A percentile compares a stretch with the other conserved stretches of the same genome.
phyloP scores from a whole-genome alignment of 345 rosid species.

The Trapa incisa region DNA sequence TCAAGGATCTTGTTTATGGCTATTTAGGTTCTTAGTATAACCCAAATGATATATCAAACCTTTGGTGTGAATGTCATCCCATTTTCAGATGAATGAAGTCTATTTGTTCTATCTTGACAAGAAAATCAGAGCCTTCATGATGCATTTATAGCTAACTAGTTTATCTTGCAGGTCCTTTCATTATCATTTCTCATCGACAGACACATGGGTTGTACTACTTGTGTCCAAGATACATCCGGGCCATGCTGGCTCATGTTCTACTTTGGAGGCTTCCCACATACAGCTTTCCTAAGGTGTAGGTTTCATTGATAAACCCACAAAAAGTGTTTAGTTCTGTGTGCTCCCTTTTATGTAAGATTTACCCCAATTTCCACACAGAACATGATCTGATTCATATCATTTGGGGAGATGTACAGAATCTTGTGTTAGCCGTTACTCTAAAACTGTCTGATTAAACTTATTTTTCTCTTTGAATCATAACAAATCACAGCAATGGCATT shows the following conservation, averaged over 20 bases:
- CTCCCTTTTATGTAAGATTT: not conserved
- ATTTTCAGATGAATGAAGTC: not conserved
- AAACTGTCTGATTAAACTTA: not conserved
- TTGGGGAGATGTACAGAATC: not conserved
- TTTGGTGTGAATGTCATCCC: not conserved
- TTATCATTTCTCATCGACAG: not conserved
- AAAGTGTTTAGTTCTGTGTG: not conserved
- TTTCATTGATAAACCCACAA: not conserved
- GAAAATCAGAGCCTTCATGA: not conserved
- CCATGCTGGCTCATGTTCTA: not conserved
- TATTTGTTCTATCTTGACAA: not conserved
- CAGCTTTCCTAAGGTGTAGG: not conserved
- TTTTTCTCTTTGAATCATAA: not conserved
- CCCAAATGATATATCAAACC: not conserved
- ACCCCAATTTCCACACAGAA: not conserved
- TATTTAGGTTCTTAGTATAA: not conserved
- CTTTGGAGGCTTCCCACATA: not conserved
- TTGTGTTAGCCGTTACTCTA: not conserved
- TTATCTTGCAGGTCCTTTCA: not conserved
- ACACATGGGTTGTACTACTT: not conserved
- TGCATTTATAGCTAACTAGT: not conserved
- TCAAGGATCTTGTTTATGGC: not conserved
- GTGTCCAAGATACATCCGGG: not conserved
- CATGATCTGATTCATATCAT: not conserved
- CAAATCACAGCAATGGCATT: not conserved